phyloP scores from a whole-genome alignment of 2,329 filamentous ascomycete genomes.

The Pseudocercospora musae region DNA sequence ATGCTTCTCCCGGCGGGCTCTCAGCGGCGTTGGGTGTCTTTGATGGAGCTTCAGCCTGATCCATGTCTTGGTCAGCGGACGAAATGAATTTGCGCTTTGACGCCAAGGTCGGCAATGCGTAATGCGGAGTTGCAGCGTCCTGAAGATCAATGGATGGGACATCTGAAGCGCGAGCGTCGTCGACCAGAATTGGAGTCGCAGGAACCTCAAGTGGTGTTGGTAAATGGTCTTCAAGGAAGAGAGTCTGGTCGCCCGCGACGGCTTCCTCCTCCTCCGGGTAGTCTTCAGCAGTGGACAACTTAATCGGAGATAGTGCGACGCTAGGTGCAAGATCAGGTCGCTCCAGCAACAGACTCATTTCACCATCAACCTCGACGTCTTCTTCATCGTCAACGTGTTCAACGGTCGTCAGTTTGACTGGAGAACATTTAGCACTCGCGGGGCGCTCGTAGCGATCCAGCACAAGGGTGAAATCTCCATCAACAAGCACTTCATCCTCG shows the following conservation, averaged over 20 bases:
- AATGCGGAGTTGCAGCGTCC: constrained; percentile 26
- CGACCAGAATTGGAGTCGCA: background rate
- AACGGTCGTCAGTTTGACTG: constrained; percentile 9
- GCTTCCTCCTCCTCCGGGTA: constrained; percentile 5
- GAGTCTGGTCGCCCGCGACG: constrained; percentile 9
- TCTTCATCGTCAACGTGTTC: constrained; percentile 9
- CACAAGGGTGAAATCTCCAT: constrained; percentile 10
- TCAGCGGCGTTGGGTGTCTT: constrained; percentile 31
- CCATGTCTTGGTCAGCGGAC: constrained; percentile 11
- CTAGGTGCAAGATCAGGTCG: background rate
- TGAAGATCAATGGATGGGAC: constrained; percentile 8
- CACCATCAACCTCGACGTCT: constrained; percentile 4
- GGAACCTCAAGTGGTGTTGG: background rate
- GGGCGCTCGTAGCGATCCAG: background rate
- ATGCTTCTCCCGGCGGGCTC: background rate
- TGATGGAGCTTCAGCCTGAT: constrained; percentile 14
- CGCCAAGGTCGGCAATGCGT: constrained; percentile 32
- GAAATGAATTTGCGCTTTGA: constrained; percentile 36
- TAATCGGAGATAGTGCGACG: constrained; percentile 4
- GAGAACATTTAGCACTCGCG: background rate
- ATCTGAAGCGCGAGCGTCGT: constrained; percentile 4
- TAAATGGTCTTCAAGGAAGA: constrained; percentile 2
- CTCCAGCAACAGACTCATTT: constrained; percentile 10
- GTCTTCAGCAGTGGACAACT: constrained; percentile 7
- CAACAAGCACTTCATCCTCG: constrained; percentile 2